Evolutionary conservation across 306 rosid genomes (phyloP), one percentile per base, ranked within the genome.

Genomic region (Pachyrhizus erosus): DNA sequence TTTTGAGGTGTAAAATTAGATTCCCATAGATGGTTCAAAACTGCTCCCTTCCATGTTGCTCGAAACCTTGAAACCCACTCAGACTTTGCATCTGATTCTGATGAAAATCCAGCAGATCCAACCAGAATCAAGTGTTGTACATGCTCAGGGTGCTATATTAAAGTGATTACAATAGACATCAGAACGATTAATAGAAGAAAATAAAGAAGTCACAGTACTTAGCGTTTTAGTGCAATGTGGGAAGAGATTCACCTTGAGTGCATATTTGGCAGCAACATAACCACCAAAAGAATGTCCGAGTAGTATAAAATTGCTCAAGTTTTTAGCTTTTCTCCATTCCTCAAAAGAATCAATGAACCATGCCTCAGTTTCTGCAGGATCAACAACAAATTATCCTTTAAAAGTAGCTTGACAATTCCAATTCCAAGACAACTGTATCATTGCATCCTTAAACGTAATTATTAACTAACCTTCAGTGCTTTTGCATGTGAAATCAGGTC

Each of bases 261-360:
- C 94, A 84, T 96, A 96, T 87, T 92, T 96, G 23, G 99, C 74
- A 55, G 97, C 99, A 80, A 96, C 92, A 80, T 96, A 96, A 40
- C 99, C 99, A 57, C 99, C 99, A 90, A 96, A 92, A 79, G 99
- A 96, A 83, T 96, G 99, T 71, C 98, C 99, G 31, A 96, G 95
- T 54, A 96, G 84, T 72, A 96, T 87, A 89, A 96, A 96, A 83
- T 90, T 89, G 87, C 84, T 92, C 57, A 96, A 89, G 81, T 89
- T 92, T 87, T 96, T 91, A 49, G 97, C 97, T 90, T 91, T 96
- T 69, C 99, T 90, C 98, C 99, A 96, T 88, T 93, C 98, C 82
- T 96, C 97, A 75, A 96, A 88, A 23, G 99, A 96, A 85, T 96
- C 99, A 81, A 93, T 88, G 85, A 96, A 96, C 99, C 99, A 96